Conservation (phyloP, 2,329 filamentous ascomycete species). For the Cladorrhinum sp. region DNA sequence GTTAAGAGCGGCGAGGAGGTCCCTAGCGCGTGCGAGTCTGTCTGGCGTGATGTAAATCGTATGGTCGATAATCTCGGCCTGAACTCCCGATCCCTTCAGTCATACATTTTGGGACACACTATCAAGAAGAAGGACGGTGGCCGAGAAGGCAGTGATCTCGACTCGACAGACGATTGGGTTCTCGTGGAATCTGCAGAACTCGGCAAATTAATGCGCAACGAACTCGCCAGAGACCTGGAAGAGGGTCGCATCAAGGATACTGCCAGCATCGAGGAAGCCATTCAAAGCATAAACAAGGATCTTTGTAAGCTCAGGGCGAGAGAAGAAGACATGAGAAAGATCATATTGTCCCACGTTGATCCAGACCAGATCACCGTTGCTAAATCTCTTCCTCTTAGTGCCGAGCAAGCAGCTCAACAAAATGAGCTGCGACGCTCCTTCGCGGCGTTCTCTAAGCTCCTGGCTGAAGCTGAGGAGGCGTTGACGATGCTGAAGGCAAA, state of each 20-base stretch:
- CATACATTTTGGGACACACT: constrained; percentile 66
- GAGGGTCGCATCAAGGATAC: constrained; percentile 66
- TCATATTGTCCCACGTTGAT: constrained; percentile 68
- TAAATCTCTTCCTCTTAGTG: constrained; percentile 70
- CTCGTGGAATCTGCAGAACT: constrained; percentile 74
- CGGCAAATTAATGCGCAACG: constrained; percentile 57
- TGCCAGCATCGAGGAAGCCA: constrained; percentile 63
- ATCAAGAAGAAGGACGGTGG: constrained; percentile 50
- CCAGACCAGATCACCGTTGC: constrained; percentile 62
- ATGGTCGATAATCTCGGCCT: constrained; percentile 94
- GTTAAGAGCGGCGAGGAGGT: constrained; percentile 32
- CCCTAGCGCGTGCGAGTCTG: constrained; percentile 60
- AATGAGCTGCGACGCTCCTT: constrained; percentile 77
- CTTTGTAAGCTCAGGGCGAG: constrained; percentile 69
- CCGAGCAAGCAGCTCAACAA: constrained; percentile 81
- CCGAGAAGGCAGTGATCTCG: constrained; percentile 65
- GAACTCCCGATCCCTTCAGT: constrained; percentile 67
- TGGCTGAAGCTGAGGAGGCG: constrained; percentile 76
- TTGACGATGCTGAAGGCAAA: constrained; percentile 76
- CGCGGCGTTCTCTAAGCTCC: constrained; percentile 66
- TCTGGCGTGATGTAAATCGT: constrained; percentile 79
- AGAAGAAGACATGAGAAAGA: constrained; percentile 73
- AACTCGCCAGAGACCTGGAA: constrained; percentile 63
- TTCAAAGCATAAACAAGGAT: constrained; percentile 67
- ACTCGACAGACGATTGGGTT: constrained; percentile 66